phyloP scores from a whole-genome alignment of 176 grass and related monocot genomes.

The Leersia perrieri region DNA sequence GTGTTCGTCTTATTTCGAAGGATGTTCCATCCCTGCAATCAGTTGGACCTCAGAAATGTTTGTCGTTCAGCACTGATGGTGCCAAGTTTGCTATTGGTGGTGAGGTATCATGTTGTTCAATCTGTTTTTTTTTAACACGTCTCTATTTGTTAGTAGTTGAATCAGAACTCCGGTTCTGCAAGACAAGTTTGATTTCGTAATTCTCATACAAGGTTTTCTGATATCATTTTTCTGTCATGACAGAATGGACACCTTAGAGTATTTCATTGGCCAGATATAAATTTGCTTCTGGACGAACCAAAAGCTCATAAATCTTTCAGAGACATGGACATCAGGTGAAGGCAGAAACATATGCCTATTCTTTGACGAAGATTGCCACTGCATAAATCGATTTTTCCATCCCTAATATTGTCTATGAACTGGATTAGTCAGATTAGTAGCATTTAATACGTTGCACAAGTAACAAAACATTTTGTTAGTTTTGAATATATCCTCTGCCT shows the following conservation, averaged over 20 bases:
- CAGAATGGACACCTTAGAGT: constrained; percentile 85
- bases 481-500: not conserved
- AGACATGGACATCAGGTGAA: constrained; percentile 97
- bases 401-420: not conserved
- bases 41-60: constrained; percentile 73
- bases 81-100: constrained; percentile 80
- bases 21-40: constrained; percentile 57
- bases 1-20: constrained; percentile 39
- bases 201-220: not conserved
- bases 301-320: constrained; percentile 92
- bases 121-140: not conserved
- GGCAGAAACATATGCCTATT: not conserved
- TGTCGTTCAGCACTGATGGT: constrained; percentile 90
- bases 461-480: constrained; percentile 7
- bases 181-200: not conserved
- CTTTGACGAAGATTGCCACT: not conserved
- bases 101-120: constrained; percentile 47
- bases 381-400: not conserved
- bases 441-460: not conserved
- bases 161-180: not conserved
- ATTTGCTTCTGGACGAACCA: constrained; percentile 74
- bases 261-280: constrained; percentile 76
- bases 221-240: not conserved
- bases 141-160: not conserved
- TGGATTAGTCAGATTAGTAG: not conserved